Conservation (phyloP, 73 alveolate genomes). For the Paramecium sexaurelia region DNA sequence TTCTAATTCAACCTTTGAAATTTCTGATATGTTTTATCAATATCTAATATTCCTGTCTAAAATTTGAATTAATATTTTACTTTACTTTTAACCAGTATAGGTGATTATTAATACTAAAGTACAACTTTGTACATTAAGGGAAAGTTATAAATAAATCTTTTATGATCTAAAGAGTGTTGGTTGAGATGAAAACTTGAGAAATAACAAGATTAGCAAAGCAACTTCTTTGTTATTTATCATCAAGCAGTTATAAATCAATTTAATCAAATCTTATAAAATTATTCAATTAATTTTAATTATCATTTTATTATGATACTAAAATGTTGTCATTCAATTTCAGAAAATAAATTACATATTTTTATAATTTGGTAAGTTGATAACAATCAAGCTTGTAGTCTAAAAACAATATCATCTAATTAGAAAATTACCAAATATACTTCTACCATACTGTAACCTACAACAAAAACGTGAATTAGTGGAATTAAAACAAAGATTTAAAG, state of each 20-base stretch:
- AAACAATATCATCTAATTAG: background rate
- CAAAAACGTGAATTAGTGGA: background rate
- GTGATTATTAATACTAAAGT: background rate
- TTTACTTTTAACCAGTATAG: background rate
- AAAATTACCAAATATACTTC: background rate
- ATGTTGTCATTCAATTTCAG: background rate
- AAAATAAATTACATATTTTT: background rate
- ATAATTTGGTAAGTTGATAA: background rate
- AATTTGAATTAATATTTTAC: background rate
- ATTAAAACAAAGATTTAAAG: background rate
- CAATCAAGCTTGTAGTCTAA: background rate
- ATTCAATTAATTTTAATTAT: background rate
- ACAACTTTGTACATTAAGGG: background rate
- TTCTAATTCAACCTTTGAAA: background rate
- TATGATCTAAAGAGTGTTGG: background rate
- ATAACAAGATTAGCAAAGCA: background rate
- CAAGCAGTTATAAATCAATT: no score
- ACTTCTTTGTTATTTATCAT: background rate
- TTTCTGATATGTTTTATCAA: background rate
- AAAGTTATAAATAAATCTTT: background rate
- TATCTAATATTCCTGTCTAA: background rate
- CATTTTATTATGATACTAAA: background rate
- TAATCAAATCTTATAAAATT: background rate
- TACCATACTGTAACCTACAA: background rate
- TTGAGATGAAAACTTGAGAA: background rate